Evolutionary conservation across 2,329 filamentous ascomycete species (phyloP).

Genomic region (Neofusicoccum ribis): DNA sequence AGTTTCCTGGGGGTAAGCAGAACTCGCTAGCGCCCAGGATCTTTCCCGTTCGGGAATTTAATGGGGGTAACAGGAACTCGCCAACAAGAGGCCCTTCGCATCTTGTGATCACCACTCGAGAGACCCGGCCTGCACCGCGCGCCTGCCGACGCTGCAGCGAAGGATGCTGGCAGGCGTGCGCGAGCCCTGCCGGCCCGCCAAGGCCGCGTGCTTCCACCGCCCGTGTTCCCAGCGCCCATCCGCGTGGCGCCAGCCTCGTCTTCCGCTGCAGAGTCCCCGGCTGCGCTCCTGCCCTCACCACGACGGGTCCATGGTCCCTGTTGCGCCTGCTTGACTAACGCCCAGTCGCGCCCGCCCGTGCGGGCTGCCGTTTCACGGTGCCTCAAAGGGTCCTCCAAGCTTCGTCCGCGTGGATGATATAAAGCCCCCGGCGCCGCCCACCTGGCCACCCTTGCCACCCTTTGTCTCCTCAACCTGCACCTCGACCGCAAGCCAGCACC

Average conservation of each 20-base stretch:
- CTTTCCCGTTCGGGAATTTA: constrained; percentile 17
- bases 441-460: constrained; percentile 7
- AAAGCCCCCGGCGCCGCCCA: constrained; percentile 17
- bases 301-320: not conserved
- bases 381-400: constrained; percentile 7
- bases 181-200: no score
- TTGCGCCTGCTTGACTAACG: constrained; percentile 15
- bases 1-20: constrained; percentile 18
- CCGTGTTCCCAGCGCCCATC: not conserved
- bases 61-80: constrained; percentile 20
- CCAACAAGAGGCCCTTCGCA: constrained; percentile 6
- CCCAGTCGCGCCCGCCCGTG: not conserved
- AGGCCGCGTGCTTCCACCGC: not conserved
- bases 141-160: no score
- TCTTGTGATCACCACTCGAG: constrained; percentile 15
- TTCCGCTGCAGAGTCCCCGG: not conserved
- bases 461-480: constrained; percentile 1
- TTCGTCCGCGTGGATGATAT: constrained; percentile 13
- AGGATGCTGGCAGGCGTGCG: no score
- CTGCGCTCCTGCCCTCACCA: not conserved
- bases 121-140: no score
- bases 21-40: constrained; percentile 18
- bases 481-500: not conserved
- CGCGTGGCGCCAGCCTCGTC: constrained; percentile 11
- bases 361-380: constrained; percentile 1